A percentile compares a stretch with the other conserved stretches of the same genome.
These are phyloP conservation scores for Byssoonygena ceratinophila DNA, from an alignment of 2,329 filamentous ascomycete species.

Conservation along the genomic window DNA sequence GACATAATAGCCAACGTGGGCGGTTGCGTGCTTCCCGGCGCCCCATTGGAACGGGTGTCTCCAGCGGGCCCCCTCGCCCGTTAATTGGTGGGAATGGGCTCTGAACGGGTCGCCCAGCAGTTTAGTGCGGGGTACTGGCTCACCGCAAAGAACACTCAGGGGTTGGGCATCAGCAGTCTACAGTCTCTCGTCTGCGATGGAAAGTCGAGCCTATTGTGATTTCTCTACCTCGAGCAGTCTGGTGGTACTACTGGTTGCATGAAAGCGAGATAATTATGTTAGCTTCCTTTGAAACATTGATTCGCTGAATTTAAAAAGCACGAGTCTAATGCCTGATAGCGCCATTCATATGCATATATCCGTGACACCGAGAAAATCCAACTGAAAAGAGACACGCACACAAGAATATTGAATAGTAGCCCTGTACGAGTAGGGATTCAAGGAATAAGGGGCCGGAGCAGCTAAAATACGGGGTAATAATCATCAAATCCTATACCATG, in stretches of 20 bases:
- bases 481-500: not conserved
- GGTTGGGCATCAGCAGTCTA: too few species aligned
- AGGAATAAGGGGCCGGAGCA: not conserved
- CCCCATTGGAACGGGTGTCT: not conserved
- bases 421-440: not conserved
- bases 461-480: not conserved
- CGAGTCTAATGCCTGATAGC: not conserved
- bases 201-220: too few species aligned
- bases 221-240: too few species aligned
- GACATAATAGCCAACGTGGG: not conserved
- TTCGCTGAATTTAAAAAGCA: too few species aligned
- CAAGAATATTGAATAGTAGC: too few species aligned
- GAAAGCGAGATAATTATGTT: too few species aligned
- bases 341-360: not conserved
- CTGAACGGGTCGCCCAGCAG: not conserved
- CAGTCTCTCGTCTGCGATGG: too few species aligned
- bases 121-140: conserved; percentile 5
- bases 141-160: not conserved
- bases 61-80: too few species aligned
- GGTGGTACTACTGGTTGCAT: too few species aligned
- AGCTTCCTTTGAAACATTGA: too few species aligned
- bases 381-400: too few species aligned
- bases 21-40: not conserved
- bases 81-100: not conserved
- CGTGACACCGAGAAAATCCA: not conserved